Evolutionary conservation across 345 rosid genomes (phyloP), one percentile per base, ranked within the genome.

Genomic region (Eutrema yunnanense): DNA sequence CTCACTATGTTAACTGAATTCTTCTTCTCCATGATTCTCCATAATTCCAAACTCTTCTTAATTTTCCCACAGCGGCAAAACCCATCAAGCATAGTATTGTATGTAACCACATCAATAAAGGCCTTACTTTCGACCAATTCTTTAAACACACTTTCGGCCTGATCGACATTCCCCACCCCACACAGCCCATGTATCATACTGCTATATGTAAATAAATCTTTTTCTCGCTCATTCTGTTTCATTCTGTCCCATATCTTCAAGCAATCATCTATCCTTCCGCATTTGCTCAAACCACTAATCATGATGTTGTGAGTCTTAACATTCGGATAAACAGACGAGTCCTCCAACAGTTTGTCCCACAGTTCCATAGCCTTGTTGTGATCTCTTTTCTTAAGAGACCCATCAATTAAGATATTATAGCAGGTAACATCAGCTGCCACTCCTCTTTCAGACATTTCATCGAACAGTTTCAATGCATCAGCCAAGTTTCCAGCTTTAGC

Each of bases 261-360:
- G 54, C 92, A 73, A 80, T 88, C 91, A 61, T 87, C 86, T 41
- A 85, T 72, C 74, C 75, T 86, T 37, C 90, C 87, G 47, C 94
- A 86, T 65, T 87, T 90, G 67, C 88, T 88, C 76, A 92, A 80
- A 51, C 96, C 96, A 78, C 71, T 85, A 56, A 92, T 89, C 97
- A 94, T 89, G 42, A 88, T 78, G 73, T 89, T 95, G 67, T 95
- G 91, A 43, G 93, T 87, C 69, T 80, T 85, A 9, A 87, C 89
- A 83, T 85, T 90, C 1, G 97, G 96, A 76, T 75, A 95, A 64
- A 84, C 86, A 6, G 72, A 72, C 8, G 87, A 50, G 26, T 72
- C 85, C 76, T 65, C 73, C 72, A 82, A 74, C 81, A 88, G 69
- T 56, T 80, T 88, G 16, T 81, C 86, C 96, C 97, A 90, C 16